These are phyloP conservation scores for Begonia peltatifolia DNA, from an alignment of 306 rosid species.

Conservation along the genomic window DNA sequence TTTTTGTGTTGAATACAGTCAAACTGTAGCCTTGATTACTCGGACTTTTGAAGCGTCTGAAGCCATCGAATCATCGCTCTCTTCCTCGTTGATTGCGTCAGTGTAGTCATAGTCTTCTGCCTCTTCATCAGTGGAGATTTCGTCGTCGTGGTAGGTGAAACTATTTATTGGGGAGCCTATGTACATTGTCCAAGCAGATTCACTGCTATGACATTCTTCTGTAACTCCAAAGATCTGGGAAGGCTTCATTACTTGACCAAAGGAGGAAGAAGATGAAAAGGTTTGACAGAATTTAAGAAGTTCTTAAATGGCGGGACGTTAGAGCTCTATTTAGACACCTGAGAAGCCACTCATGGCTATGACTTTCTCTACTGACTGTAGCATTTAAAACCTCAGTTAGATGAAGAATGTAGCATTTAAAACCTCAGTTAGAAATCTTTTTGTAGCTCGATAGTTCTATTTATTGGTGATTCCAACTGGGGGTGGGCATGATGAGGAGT, in stretches of 20 bases:
- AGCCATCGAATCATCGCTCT: constrained; percentile 93
- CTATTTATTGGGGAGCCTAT: constrained; percentile 55
- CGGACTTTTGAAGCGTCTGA: constrained; percentile 96
- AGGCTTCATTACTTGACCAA: constrained; percentile 40
- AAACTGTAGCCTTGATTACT: constrained; percentile 19
- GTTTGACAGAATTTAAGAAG: constrained; percentile 1
- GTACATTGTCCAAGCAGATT: constrained; percentile 98
- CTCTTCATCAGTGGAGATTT: constrained; percentile 4
- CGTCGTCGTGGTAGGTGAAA: constrained; percentile 13
- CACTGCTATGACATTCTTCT: constrained; percentile 91
- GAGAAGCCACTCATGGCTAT: constrained; percentile 10
- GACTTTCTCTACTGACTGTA: too few species aligned
- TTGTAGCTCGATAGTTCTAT: too few species aligned
- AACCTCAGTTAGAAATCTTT: too few species aligned
- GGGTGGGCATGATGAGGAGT: too few species aligned
- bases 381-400: too few species aligned
- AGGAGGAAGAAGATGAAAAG: background rate
- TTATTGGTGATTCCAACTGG: too few species aligned
- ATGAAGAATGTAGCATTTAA: too few species aligned
- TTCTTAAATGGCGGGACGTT: constrained; percentile 15
- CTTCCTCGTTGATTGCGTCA: constrained; percentile 20
- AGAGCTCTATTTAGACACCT: constrained; percentile 16
- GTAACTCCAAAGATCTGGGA: constrained; percentile 34
- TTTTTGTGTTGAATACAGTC: constrained; percentile 9
- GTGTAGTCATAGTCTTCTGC: constrained; percentile 7